Percentiles rank a stretch among this genome's conserved stretches.
Conservation (phyloP, 257 asterid species). For the Jacaranda mimosifolia region DNA sequence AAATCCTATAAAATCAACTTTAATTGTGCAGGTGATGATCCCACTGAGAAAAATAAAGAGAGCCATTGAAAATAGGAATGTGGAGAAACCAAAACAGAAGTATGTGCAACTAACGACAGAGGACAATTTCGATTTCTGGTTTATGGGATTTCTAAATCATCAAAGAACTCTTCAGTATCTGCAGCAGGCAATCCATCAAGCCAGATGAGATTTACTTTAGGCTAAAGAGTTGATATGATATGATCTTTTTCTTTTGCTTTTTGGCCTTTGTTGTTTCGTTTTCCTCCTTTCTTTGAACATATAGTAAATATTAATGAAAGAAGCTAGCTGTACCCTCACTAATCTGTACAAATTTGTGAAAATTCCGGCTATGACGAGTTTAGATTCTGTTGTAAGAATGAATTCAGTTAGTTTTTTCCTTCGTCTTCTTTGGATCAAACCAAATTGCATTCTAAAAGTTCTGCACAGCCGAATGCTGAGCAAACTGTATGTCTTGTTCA, state of each 20-base stretch:
- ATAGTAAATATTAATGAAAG: neutral
- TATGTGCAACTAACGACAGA: conserved; percentile 51
- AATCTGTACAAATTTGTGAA: neutral
- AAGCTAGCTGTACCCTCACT: neutral
- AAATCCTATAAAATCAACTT: neutral
- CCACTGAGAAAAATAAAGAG: conserved; percentile 48
- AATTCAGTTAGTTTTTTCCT: no score
- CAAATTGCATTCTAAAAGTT: no score
- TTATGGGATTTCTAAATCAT: conserved; percentile 63
- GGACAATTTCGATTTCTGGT: conserved; percentile 64
- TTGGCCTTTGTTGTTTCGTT: neutral
- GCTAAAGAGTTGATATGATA: neutral
- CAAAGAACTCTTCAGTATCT: conserved; percentile 45
- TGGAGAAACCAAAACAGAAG: conserved; percentile 48
- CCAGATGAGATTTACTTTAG: conserved; percentile 3
- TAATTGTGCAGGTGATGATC: conserved; percentile 34
- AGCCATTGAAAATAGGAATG: conserved; percentile 41
- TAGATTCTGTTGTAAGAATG: no score
- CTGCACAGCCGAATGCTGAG: no score
- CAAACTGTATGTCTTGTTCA: no score
- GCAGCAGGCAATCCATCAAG: conserved; percentile 44
- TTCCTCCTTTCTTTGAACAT: neutral
- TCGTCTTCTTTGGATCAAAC: no score
- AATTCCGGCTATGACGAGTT: neutral
- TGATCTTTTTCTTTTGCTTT: neutral